phyloP scores from a whole-genome alignment of 2,329 filamentous ascomycete genomes.

The Cryphonectria parasitica region DNA sequence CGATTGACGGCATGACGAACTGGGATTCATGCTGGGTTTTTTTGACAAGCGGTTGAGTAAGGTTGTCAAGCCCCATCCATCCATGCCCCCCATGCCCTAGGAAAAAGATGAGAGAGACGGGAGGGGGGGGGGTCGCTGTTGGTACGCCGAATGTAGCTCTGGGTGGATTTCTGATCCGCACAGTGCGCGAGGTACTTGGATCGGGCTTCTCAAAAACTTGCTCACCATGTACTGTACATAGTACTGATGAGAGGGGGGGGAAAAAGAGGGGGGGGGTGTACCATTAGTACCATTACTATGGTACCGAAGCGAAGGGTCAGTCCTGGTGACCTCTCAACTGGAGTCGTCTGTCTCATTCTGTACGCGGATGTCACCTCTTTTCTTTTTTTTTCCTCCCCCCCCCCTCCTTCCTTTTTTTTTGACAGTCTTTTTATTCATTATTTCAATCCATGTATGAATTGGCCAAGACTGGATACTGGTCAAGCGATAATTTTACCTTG shows the following conservation, averaged over 20 bases:
- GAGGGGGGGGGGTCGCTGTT: background rate
- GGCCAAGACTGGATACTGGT: background rate
- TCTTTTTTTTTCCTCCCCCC: background rate
- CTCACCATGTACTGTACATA: background rate
- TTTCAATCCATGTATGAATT: background rate
- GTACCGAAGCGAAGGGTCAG: background rate
- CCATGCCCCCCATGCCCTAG: background rate
- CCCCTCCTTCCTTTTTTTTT: background rate
- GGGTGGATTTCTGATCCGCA: background rate
- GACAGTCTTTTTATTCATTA: too few species aligned
- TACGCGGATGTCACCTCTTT: background rate
- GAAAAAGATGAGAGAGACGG: background rate
- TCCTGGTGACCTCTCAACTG: background rate
- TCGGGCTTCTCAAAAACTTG: background rate
- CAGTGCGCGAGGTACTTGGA: background rate
- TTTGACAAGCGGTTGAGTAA: background rate
- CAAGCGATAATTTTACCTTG: background rate
- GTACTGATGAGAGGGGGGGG: too few species aligned
- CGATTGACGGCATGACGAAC: constrained; percentile 8
- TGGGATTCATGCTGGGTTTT: background rate
- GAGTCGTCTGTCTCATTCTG: background rate
- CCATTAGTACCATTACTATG: background rate
- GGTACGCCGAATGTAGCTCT: background rate
- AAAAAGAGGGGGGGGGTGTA: too few species aligned
- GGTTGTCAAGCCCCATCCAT: background rate